Evolutionary conservation across 306 rosid species (phyloP).

Genomic region (Morella rubra): DNA sequence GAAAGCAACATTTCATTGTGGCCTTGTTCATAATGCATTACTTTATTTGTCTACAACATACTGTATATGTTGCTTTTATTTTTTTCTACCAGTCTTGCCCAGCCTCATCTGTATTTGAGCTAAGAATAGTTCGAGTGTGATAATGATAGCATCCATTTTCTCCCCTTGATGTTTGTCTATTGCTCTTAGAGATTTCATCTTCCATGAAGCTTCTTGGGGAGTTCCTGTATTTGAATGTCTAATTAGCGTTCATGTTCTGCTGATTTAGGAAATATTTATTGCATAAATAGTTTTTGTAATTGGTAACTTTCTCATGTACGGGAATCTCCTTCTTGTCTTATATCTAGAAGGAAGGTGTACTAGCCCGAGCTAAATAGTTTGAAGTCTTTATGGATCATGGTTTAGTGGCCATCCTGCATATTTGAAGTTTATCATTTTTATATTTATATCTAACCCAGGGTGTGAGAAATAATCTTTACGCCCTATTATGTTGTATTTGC

Average conservation of each 20-base stretch:
- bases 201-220: background rate
- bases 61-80: background rate
- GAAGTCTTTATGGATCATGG: background rate
- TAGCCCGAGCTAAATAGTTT: background rate
- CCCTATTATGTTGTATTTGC: constrained; percentile 19
- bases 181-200: background rate
- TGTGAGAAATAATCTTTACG: constrained; percentile 19
- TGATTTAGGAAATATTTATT: background rate
- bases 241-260: background rate
- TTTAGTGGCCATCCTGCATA: background rate
- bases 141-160: background rate
- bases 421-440: background rate
- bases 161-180: background rate
- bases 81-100: background rate
- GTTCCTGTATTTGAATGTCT: background rate
- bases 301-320: background rate
- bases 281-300: background rate
- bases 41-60: background rate
- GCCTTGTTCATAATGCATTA: background rate
- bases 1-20: background rate
- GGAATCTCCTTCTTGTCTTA: background rate
- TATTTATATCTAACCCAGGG: constrained; percentile 3
- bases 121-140: background rate
- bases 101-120: background rate
- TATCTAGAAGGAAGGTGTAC: background rate